A percentile compares a stretch with the other conserved stretches of the same genome.
phyloP scores from a whole-genome alignment of 192 early-diverging fungal genomes.

The Oehlia diaphana region DNA sequence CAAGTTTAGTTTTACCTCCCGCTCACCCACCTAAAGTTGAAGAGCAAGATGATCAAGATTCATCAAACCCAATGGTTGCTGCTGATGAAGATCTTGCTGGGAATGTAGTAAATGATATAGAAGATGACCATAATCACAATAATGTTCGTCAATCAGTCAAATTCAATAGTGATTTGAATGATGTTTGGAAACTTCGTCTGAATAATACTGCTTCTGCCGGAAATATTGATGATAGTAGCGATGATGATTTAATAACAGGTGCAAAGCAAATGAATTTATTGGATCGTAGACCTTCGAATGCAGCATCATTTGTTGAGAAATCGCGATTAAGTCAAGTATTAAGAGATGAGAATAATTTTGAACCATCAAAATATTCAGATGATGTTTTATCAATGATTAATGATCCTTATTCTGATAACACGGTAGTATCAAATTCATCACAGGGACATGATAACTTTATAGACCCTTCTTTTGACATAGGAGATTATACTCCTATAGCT shows the following conservation, averaged over 20 bases:
- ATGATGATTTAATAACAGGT: constrained; percentile 13
- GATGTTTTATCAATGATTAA: not conserved
- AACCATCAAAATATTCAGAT: not conserved
- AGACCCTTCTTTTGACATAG: not conserved
- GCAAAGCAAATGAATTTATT: not conserved
- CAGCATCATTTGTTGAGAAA: not conserved
- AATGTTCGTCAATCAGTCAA: not conserved
- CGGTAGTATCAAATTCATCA: not conserved
- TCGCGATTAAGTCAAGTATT: not conserved
- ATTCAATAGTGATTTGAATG: not conserved
- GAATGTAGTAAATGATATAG: constrained; percentile 26
- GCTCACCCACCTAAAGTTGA: not conserved
- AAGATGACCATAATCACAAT: constrained; percentile 1
- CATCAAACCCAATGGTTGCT: constrained; percentile 53
- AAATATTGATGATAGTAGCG: constrained; percentile 10
- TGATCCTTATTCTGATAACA: not conserved
- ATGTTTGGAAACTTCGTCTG: constrained; percentile 16
- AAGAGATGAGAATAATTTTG: not conserved
- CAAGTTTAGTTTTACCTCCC: not conserved
- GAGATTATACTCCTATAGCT: not conserved
- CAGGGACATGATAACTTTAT: not conserved
- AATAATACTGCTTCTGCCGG: not conserved
- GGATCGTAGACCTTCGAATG: constrained; percentile 16
- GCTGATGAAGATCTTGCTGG: constrained; percentile 51
- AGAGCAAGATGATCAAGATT: constrained; percentile 32